Evolutionary conservation across 2,329 filamentous ascomycete genomes (phyloP).

Genomic region (Fusarium buharicum): DNA sequence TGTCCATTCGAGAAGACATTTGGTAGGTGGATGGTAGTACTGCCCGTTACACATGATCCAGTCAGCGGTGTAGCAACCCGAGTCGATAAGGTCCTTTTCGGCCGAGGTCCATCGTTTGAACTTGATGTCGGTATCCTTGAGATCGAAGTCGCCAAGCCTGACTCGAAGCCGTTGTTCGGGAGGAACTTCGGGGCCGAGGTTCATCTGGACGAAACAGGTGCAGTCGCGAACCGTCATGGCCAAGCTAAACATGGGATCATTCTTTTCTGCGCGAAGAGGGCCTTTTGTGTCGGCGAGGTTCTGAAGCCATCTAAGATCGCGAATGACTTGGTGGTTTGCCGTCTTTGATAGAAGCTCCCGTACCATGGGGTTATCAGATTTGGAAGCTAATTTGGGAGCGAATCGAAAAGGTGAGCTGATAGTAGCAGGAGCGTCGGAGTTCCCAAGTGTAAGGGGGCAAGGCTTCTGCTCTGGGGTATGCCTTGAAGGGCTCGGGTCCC

Average conservation of each 20-base stretch:
- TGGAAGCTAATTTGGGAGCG: constrained; percentile 47
- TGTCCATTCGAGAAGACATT: constrained; percentile 50
- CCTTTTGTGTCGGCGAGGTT: constrained; percentile 57
- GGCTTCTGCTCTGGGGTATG: constrained; percentile 57
- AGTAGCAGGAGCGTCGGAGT: constrained; percentile 58
- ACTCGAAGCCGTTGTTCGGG: constrained; percentile 56
- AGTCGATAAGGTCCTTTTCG: constrained; percentile 71
- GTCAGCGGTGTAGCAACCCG: constrained; percentile 73
- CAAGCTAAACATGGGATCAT: constrained; percentile 65
- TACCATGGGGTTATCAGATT: constrained; percentile 24
- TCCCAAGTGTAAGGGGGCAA: constrained; percentile 73
- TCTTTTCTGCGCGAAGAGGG: constrained; percentile 55
- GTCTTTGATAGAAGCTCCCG: constrained; percentile 44
- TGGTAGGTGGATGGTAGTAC: constrained; percentile 52
- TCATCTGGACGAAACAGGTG: constrained; percentile 75
- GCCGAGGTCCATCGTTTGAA: constrained; percentile 73
- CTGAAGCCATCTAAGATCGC: constrained; percentile 51
- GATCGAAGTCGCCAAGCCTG: constrained; percentile 79
- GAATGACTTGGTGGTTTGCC: constrained; percentile 51
- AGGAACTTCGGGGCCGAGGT: constrained; percentile 35
- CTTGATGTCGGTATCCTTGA: constrained; percentile 76
- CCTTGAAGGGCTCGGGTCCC: constrained; percentile 48
- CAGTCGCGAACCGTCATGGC: constrained; percentile 87
- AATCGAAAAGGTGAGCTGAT: constrained; percentile 57
- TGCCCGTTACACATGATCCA: constrained; percentile 50